phyloP scores from a whole-genome alignment of 371 early-diverging fungal genomes.

The Mucor plumbeus region DNA sequence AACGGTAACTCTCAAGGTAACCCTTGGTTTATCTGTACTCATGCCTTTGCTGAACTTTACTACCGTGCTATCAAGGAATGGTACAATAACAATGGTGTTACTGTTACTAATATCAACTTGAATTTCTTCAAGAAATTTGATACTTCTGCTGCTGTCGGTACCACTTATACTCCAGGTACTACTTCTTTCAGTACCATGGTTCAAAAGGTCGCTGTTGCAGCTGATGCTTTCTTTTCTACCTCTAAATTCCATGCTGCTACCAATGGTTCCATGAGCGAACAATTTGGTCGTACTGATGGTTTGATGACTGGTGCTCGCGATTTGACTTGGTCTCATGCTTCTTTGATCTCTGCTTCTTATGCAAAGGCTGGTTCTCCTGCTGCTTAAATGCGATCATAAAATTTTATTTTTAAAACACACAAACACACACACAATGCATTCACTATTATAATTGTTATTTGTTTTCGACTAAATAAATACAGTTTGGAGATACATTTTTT shows the following conservation, averaged over 20 bases:
- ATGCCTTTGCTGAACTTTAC: conserved; percentile 65
- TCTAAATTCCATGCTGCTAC: conserved; percentile 49
- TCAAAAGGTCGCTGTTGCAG: conserved; percentile 43
- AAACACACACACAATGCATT: background rate
- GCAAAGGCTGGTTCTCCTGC: conserved; percentile 35
- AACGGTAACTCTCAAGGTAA: conserved; percentile 57
- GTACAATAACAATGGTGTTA: conserved; percentile 29
- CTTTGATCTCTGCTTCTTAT: conserved; percentile 50
- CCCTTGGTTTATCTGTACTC: conserved; percentile 71
- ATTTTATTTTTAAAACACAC: background rate
- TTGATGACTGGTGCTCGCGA: conserved; percentile 60
- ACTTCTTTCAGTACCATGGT: conserved; percentile 31
- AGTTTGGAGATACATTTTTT: too few relatives aligned
- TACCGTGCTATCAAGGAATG: conserved; percentile 51
- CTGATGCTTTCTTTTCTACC: conserved; percentile 57
- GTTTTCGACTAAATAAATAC: background rate
- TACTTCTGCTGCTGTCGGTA: conserved; percentile 32
- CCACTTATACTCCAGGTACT: conserved; percentile 24
- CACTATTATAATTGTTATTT: background rate
- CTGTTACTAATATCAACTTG: conserved; percentile 38
- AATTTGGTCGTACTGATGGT: conserved; percentile 58
- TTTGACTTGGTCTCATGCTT: conserved; percentile 76
- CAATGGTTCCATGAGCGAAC: conserved; percentile 62
- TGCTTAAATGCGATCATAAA: conserved; percentile 13
- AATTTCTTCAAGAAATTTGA: conserved; percentile 43